Evolutionary conservation across 129 eudicot genomes (phyloP), one percentile per base, ranked within the genome.

Genomic region (Flaveria linearis): DNA sequence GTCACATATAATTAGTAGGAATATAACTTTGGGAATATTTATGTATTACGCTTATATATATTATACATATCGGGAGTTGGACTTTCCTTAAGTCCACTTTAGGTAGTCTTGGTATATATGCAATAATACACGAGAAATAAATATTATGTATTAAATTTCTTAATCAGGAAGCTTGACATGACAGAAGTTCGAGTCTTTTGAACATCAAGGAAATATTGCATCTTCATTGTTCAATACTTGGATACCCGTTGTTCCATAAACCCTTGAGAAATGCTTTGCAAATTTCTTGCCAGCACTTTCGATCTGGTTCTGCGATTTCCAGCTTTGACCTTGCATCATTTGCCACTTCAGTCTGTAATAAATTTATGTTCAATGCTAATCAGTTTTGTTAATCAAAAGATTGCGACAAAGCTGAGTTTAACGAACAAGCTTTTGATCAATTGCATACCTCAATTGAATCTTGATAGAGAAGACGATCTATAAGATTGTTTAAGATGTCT

Each of bases 261-360:
- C 88, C 85, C 69, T 87, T 87, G 20, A 89, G 96, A 84, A 89
- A 89, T 28, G 77, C 63, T 86, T 78, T 87, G 86, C 96, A 88
- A 15, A 90, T 82, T 63, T 76, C 82, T 60, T 82, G 86, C 93
- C 89, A 88, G 23, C 78, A 84, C 69, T 82, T 86, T 25, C 84
- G 76, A 73, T 90, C 91, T 43, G 96, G 91, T 26, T 90, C 93
- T 45, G 78, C 78, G 53, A 47, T 46, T 75, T 80, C 53, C 79
- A 90, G 39, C 62, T 78, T 76, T 26, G 67, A 64, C 84, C 80
- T 88, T 51, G 83, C 93, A 20, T 80, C 87, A 53, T 85, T 84
- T 25, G 89, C 89, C 22, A 82, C 16, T n/a, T 75, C 87, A 16
- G 30, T 76, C 91, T 90, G 88, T 36, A 7, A 3, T 0, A 52